These are phyloP conservation scores for Carex littledalei DNA, from an alignment of 176 grass and related monocot species.

Conservation along the genomic window DNA sequence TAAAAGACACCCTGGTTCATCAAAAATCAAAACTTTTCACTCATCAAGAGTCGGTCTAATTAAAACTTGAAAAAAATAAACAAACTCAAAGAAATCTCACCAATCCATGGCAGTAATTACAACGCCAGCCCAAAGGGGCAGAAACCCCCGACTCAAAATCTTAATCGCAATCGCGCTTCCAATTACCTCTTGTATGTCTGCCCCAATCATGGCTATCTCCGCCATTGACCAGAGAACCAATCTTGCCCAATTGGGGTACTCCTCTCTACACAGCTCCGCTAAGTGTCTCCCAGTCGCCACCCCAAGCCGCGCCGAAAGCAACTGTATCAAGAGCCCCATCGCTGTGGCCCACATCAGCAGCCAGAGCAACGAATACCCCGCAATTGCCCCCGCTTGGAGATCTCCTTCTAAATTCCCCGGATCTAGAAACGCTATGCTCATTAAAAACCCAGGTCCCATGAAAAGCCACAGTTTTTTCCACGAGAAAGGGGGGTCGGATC, in stretches of 20 bases:
- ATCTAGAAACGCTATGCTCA: conserved; percentile 99
- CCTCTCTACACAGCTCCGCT: conserved; percentile 93
- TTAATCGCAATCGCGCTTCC: conserved; percentile 95
- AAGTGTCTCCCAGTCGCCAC: conserved; percentile 82
- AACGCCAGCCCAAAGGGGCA: conserved; percentile 93
- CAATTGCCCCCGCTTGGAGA: conserved; percentile 82
- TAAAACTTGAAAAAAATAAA: neutral
- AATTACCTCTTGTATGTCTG: conserved; percentile 95
- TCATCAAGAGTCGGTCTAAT: neutral
- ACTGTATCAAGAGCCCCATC: conserved; percentile 90
- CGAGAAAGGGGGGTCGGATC: conserved; percentile 49
- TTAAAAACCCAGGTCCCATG: conserved; percentile 88
- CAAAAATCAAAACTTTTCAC: neutral
- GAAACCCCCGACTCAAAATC: conserved; percentile 70
- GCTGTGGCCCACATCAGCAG: conserved; percentile 82
- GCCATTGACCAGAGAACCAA: conserved; percentile 86
- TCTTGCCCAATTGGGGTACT: conserved; percentile 81
- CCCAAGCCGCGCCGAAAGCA: conserved; percentile 73
- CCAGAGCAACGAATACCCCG: conserved; percentile 90
- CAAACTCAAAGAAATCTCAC: conserved; percentile 26
- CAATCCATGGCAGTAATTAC: conserved; percentile 91
- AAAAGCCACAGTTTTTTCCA: conserved; percentile 95
- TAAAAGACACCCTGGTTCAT: neutral
- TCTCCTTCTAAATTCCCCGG: conserved; percentile 96
- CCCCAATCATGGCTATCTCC: conserved; percentile 89